A percentile compares a stretch with the other conserved stretches of the same genome.
phyloP scores from a whole-genome alignment of 768 basidiomycete genomes.

The Trametes coccinea region DNA sequence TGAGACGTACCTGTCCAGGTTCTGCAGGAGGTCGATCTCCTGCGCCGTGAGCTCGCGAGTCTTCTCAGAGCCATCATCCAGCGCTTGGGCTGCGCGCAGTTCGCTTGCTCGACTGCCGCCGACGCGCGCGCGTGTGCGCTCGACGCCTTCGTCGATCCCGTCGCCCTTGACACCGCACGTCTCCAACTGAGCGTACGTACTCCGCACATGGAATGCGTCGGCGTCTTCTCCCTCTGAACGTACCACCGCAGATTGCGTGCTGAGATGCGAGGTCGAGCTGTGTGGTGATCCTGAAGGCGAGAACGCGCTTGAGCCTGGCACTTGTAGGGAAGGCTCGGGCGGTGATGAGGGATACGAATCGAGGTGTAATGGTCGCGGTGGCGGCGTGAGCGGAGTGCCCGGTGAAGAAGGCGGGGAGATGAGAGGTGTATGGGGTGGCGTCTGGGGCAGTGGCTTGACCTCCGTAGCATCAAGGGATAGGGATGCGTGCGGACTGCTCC shows the following conservation, averaged over 20 bases:
- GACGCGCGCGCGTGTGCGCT: constrained; percentile 82
- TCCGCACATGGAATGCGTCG: constrained; percentile 81
- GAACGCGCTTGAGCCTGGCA: constrained; percentile 18
- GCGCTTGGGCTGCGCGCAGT: constrained; percentile 52
- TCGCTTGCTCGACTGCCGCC: constrained; percentile 58
- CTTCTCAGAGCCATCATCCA: constrained; percentile 62
- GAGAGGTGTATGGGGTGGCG: constrained; percentile 13
- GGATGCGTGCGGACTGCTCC: constrained; percentile 3
- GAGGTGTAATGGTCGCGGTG: constrained; percentile 5
- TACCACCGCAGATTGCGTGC: constrained; percentile 50
- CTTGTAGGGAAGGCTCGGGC: constrained; percentile 20
- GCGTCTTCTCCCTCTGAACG: constrained; percentile 80
- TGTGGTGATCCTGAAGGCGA: constrained; percentile 34
- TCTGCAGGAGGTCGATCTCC: constrained; percentile 71
- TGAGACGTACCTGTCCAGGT: constrained; percentile 79
- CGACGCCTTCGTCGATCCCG: constrained; percentile 91
- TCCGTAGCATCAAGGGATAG: constrained; percentile 6
- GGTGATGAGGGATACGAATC: constrained; percentile 17
- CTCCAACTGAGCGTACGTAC: constrained; percentile 89
- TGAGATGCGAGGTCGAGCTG: constrained; percentile 37
- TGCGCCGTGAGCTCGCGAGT: constrained; percentile 65
- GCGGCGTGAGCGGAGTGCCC: constrained; percentile 11
- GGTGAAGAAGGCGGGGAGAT: constrained; percentile 17
- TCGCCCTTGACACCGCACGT: constrained; percentile 90
- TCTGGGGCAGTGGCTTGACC: constrained; percentile 10